Base-by-base conservation (phyloP, 768 basidiomycete species). In the Tephrocybe rancida region DNA sequence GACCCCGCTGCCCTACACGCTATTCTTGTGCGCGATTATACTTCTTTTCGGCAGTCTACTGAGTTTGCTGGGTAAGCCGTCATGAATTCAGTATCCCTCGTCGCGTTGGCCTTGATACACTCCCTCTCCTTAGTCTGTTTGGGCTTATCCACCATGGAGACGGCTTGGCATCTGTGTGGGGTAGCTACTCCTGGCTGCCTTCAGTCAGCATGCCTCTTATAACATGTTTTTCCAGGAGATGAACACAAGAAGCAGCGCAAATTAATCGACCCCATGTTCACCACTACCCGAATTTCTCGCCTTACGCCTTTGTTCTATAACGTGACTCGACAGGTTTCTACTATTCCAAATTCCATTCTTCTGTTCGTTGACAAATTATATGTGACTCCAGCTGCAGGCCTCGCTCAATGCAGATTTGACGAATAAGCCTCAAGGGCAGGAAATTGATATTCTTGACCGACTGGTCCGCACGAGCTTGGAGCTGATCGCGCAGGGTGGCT, bases 191-290 rank as follows among this genome's bases (percentile, higher is more conserved):
- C 48, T 9, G 24, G 3, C 8, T 41, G 5, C 18, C 24, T 13
- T 2, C 16, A 10, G 19, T 4, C 22, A 22, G 41, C 51, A 37
- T 21, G 21, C 7, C n/a, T n/a, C 10, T 18, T 38, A 35, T 19
- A 25, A 45, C 13, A 5, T 26, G 5, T 27, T 44, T 3, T 14
- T 29, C 24, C 25, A 67, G 66, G 65, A 22, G 49, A 58, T 16
- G 64, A 63, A 35, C 65, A 67, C 51, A 64, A 60, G 56, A 61
- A 57, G 42, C 65, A 67, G 38, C 56, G 64, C 19, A 67, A 64
- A 29, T 48, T 65, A 27, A 54, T 67, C 43, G 58, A 67, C 35
- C 59, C 58, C 2, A 49, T 64, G 11, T 67, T 67, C 41, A 61
- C 62, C 21, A 50, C 64, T 1, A 54, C 55, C 18, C 55, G 59